phyloP scores from a whole-genome alignment of 2,329 filamentous ascomycete species.

The Aspergillus transmontanensis region DNA sequence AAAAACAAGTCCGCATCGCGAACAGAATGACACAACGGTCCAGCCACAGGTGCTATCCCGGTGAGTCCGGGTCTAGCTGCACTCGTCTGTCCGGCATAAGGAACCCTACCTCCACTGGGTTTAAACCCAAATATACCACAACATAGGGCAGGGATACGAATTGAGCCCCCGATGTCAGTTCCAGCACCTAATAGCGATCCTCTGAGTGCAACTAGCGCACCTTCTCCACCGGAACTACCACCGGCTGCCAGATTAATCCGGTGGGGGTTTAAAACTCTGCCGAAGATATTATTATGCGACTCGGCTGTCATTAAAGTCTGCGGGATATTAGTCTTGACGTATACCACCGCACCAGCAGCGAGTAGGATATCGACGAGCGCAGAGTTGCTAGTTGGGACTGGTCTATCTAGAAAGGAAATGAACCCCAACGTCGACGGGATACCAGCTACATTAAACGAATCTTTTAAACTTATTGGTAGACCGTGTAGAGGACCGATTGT shows the following conservation, averaged over 20 bases:
- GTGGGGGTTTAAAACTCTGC: slow-evolving; percentile 63
- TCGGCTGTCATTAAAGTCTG: slow-evolving; percentile 55
- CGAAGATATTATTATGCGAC: slow-evolving; percentile 59
- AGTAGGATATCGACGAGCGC: slow-evolving; percentile 60
- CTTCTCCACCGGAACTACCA: slow-evolving; percentile 69
- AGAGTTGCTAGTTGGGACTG: slow-evolving; percentile 53
- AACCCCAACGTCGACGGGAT: slow-evolving; percentile 60
- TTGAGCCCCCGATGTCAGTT: slow-evolving; percentile 59
- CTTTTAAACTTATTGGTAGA: slow-evolving; percentile 59
- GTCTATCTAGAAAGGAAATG: slow-evolving; percentile 60
- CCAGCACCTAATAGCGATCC: slow-evolving; percentile 62
- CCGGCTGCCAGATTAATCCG: slow-evolving; percentile 62
- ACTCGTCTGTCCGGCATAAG: too few relatives aligned
- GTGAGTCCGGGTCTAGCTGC: too few relatives aligned
- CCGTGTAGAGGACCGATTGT: slow-evolving; percentile 64
- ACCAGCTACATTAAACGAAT: slow-evolving; percentile 51
- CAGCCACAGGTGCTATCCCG: too few relatives aligned
- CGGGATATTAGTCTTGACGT: slow-evolving; percentile 70
- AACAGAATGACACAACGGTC: too few relatives aligned
- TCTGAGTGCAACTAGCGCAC: slow-evolving; percentile 59
- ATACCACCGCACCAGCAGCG: slow-evolving; percentile 63
- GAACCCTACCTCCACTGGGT: slow-evolving; percentile 31
- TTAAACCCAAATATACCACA: slow-evolving; percentile 53
- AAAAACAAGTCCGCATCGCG: too few relatives aligned
- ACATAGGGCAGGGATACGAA: slow-evolving; percentile 51